Percentiles rank a stretch among this genome's conserved stretches.
Evolutionary conservation across 441 rosid genomes (phyloP).

Genomic region (Theobroma grandiflorum): DNA sequence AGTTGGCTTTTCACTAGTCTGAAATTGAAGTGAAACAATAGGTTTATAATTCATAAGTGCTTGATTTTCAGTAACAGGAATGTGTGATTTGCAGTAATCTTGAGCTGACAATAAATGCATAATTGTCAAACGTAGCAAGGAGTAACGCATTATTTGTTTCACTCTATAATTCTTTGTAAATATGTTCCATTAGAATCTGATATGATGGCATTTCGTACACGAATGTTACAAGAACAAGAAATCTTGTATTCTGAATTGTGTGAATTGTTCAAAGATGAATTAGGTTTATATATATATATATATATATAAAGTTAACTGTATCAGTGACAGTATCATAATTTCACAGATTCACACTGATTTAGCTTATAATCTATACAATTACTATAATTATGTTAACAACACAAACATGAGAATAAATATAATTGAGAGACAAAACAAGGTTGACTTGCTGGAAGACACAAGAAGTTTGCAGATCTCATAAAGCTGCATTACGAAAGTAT

Average conservation of each 20-base stretch:
- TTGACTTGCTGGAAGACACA: background rate
- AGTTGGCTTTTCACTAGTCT: background rate
- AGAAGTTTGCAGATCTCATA: background rate
- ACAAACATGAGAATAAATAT: too few relatives aligned
- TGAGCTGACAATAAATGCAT: background rate
- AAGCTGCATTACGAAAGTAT: background rate
- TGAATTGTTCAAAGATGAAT: too few relatives aligned
- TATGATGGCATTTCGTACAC: background rate
- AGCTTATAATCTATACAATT: too few relatives aligned
- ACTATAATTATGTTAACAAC: too few relatives aligned
- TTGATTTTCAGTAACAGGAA: background rate
- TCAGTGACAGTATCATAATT: too few relatives aligned
- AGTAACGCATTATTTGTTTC: background rate
- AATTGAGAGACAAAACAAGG: background rate
- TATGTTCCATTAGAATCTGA: background rate
- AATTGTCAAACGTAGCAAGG: background rate
- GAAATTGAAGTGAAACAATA: background rate
- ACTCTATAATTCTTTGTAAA: slow-evolving; percentile 12
- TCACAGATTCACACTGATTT: too few relatives aligned
- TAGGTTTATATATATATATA: too few relatives aligned
- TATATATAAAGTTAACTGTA: background rate
- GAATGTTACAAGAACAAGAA: background rate
- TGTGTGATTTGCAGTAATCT: background rate
- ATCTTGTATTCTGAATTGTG: too few relatives aligned
- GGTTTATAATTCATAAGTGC: background rate